These are phyloP conservation scores for Rhododendron molle DNA, from an alignment of 148 eudicot genomes.

Conservation along the genomic window DNA sequence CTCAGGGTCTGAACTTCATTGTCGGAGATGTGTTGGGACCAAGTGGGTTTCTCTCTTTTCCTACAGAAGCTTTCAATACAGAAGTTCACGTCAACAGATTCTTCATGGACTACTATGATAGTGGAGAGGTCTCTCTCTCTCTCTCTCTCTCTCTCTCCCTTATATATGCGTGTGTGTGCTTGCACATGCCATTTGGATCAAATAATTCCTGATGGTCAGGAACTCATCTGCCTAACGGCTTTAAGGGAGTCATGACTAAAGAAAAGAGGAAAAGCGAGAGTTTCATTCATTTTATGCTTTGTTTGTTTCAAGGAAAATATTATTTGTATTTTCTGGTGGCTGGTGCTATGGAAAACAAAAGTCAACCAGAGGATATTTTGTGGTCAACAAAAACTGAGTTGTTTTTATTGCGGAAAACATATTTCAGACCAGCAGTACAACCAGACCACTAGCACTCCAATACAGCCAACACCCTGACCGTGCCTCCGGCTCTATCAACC, in stretches of 20 bases:
- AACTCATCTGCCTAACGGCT: background rate
- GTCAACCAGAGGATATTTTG: background rate
- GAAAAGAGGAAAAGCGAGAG: background rate
- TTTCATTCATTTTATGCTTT: background rate
- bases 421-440: background rate
- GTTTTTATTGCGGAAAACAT: background rate
- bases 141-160: background rate
- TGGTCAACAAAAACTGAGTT: background rate
- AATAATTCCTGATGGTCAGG: background rate
- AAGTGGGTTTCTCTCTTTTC: conserved; percentile 74
- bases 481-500: background rate
- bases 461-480: background rate
- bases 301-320: background rate
- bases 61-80: conserved; percentile 71
- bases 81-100: conserved; percentile 91
- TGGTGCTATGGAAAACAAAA: background rate
- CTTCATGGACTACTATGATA: conserved; percentile 86
- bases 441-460: background rate
- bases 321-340: background rate
- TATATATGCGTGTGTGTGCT: background rate
- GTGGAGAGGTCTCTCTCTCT: conserved; percentile 70
- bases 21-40: conserved; percentile 89
- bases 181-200: background rate
- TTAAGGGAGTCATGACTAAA: background rate
- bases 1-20: conserved; percentile 89